Evolutionary conservation across 192 early-diverging fungal species (phyloP).

Genomic region (Coemansia interrupta): DNA sequence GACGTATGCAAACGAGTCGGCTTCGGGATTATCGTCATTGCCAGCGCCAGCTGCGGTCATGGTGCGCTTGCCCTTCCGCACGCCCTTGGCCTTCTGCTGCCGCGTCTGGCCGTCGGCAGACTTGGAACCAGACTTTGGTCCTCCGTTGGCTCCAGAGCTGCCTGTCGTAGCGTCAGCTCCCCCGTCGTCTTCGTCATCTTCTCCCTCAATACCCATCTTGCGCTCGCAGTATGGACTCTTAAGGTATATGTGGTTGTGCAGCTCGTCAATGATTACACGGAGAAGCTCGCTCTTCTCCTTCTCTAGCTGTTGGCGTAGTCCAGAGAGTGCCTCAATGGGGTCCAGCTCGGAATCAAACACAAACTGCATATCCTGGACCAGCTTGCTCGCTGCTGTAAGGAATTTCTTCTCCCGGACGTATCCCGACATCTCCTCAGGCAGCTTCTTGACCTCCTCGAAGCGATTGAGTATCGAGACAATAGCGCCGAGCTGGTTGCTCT

Average conservation of each 20-base stretch:
- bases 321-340: conserved; percentile 67
- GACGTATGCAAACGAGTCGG: conserved; percentile 72
- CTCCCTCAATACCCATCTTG: conserved; percentile 41
- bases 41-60: conserved; percentile 7
- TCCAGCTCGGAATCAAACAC: conserved; percentile 62
- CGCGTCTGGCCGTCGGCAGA: conserved; percentile 6
- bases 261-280: conserved; percentile 67
- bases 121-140: background rate
- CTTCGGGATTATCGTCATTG: conserved; percentile 66
- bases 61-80: conserved; percentile 42
- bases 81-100: conserved; percentile 22
- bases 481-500: conserved; percentile 74
- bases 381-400: conserved; percentile 59
- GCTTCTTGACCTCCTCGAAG: conserved; percentile 67
- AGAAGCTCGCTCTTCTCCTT: conserved; percentile 49
- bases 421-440: conserved; percentile 61
- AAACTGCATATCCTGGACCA: conserved; percentile 63
- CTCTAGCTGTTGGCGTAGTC: conserved; percentile 62
- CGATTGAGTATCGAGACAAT: conserved; percentile 71
- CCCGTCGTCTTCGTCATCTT: conserved; percentile 32
- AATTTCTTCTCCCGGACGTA: conserved; percentile 67
- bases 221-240: conserved; percentile 74
- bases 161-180: background rate
- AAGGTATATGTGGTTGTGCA: conserved; percentile 75
- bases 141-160: conserved; percentile 2